Evolutionary conservation across 2,329 filamentous ascomycete genomes (phyloP).

Genomic region (Xylariaceae sp.): DNA sequence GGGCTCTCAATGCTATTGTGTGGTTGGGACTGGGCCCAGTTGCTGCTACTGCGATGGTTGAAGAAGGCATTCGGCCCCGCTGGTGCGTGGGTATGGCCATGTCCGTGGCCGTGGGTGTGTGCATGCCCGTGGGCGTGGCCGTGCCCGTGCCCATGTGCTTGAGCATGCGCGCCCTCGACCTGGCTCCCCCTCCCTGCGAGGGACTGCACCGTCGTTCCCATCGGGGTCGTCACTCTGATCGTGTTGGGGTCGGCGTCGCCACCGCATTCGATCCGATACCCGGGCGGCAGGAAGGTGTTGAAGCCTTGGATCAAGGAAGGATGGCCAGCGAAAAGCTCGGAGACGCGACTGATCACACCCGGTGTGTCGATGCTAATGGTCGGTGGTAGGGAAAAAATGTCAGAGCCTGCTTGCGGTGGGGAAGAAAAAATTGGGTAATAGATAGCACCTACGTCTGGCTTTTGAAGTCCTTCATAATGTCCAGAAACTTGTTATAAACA

Average conservation of each 20-base stretch:
- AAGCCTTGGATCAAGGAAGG: constrained; percentile 95
- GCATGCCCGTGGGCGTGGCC: background rate
- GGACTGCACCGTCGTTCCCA: constrained; percentile 91
- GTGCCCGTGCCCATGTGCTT: constrained; percentile 8
- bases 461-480: constrained; percentile 99
- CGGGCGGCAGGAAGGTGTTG: constrained; percentile 93
- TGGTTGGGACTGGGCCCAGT: constrained; percentile 53
- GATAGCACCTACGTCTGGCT: constrained; percentile 75
- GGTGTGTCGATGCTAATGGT: constrained; percentile 78
- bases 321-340: constrained; percentile 90
- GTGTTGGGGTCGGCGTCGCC: constrained; percentile 91
- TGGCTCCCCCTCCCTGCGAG: constrained; percentile 56
- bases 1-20: constrained; percentile 59
- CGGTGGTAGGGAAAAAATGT: constrained; percentile 3
- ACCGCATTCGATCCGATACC: constrained; percentile 94
- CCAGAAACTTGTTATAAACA: constrained; percentile 93
- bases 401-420: constrained; percentile 26
- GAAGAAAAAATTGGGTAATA: constrained; percentile 7
- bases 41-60: constrained; percentile 38
- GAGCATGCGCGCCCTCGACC: constrained; percentile 37
- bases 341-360: constrained; percentile 94
- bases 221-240: constrained; percentile 93
- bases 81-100: constrained; percentile 27
- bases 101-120: background rate
- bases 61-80: constrained; percentile 39